phyloP scores from a whole-genome alignment of 495 filamentous ascomycete genomes.

The Sphaerosporella brunnea region DNA sequence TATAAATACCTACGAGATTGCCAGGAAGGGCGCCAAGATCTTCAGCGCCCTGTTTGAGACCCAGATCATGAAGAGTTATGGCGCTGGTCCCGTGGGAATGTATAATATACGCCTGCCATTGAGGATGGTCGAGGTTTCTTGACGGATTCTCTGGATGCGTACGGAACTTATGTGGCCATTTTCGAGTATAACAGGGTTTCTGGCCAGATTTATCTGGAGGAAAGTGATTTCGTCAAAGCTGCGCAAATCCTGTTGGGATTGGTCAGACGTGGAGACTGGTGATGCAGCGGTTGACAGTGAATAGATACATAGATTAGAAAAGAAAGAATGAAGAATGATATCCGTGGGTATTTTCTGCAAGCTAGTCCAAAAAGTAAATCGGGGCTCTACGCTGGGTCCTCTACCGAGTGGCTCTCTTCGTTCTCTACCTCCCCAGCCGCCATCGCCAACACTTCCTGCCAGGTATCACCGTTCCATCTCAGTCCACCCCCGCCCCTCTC shows the following conservation, averaged over 20 bases:
- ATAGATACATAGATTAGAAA: too few species aligned
- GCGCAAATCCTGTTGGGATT: constrained; percentile 42
- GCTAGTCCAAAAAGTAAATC: too few species aligned
- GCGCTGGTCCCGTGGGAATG: constrained; percentile 28
- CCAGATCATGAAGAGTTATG: constrained; percentile 43
- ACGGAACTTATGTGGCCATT: constrained; percentile 52
- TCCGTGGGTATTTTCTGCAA: too few species aligned
- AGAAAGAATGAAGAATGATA: too few species aligned
- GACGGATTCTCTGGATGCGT: constrained; percentile 37
- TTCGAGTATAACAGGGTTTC: constrained; percentile 49
- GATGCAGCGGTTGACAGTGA: too few species aligned
- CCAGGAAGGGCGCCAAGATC: constrained; percentile 38
- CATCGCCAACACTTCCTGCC: constrained; percentile 20
- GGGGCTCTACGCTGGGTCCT: too few species aligned
- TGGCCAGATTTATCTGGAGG: constrained; percentile 63
- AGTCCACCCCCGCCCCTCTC: constrained; percentile 22
- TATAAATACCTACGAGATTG: constrained; percentile 41
- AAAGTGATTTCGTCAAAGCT: constrained; percentile 59
- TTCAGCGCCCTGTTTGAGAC: constrained; percentile 50
- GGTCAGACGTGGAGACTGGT: too few species aligned
- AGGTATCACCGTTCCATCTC: constrained; percentile 22
- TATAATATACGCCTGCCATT: constrained; percentile 62
- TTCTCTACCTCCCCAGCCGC: too few species aligned
- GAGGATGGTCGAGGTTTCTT: constrained; percentile 37
- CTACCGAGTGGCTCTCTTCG: too few species aligned